Evolutionary conservation across 805 yeast genomes (phyloP), one percentile per base, ranked within the genome.

Genomic region (Tetrapisispora namnaoensis): DNA sequence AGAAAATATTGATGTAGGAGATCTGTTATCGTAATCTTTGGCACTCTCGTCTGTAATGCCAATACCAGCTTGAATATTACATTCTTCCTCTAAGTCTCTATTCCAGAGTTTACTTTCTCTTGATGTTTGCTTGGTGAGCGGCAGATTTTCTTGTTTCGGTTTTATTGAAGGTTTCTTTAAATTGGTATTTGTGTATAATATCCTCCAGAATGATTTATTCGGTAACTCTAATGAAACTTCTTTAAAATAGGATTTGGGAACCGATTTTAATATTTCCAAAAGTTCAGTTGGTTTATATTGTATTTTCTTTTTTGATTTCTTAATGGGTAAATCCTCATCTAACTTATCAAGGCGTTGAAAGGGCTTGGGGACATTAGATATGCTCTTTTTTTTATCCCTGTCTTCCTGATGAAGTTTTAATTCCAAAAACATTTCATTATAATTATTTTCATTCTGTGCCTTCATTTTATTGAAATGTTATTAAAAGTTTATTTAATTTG

Each of bases 201-300:
- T 39, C 24, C 48, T 45, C 48, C 48, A 45, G 34, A 45, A 45
- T 9, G 39, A 32, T 16, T 13, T 13, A 14, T 34, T 45, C 6
- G 48, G 48, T 27, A 45, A 39, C 3, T 24, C 13, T 24, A 18
- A 17, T n/a, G 39, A 11, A 3, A 14, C 11, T 11, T 39, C 14
- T 14, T 8, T 10, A 3, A 35, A 18, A 24, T 34, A 39, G 11
- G 6, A 2, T 18, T 16, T 8, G 30, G 44, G 48, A 5, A 45
- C 35, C 3, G 21, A 7, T 14, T 34, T 17, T 13, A 24, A 17
- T 21, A 45, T 24, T 9, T 39, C 16, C 17, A 32, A 4, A 13
- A 45, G n/a, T 14, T 45, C 47, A 1, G 30, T 11, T 8, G 14
- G 11, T 14, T n/a, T 20, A 30, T 44, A 44, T 20, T 17, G 32